phyloP scores from a whole-genome alignment of 2,329 filamentous ascomycete species.

The Paraconiothyrium sp. region DNA sequence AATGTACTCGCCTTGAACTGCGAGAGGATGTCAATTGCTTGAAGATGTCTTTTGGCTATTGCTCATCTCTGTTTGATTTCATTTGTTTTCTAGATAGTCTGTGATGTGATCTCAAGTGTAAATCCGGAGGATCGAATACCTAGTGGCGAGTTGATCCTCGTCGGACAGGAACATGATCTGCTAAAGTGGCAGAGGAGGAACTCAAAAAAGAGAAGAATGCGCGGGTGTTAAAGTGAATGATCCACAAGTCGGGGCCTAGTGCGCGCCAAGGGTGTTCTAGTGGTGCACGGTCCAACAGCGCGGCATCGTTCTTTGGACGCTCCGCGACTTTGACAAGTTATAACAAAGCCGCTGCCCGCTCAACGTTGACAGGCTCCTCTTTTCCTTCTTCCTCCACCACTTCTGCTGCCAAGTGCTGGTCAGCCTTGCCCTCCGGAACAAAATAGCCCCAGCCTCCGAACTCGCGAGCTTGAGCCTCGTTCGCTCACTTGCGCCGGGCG shows the following conservation, averaged over 20 bases:
- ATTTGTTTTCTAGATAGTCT: no score
- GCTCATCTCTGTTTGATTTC: no score
- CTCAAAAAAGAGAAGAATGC: no score
- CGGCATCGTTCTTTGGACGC: not conserved
- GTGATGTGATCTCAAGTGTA: no score
- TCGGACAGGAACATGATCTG: no score
- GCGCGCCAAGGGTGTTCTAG: constrained; percentile 1
- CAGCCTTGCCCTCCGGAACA: not conserved
- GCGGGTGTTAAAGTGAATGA: not conserved
- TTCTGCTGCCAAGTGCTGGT: not conserved
- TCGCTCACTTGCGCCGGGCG: constrained; percentile 3
- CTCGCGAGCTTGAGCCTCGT: not conserved
- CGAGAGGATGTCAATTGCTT: no score
- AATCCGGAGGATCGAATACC: no score
- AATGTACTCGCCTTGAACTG: no score
- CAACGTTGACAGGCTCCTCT: not conserved
- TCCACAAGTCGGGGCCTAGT: not conserved
- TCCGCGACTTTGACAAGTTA: constrained; percentile 1
- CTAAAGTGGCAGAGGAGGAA: no score
- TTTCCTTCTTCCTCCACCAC: not conserved
- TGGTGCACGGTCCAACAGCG: not conserved
- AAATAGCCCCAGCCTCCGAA: not conserved
- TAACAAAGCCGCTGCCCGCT: constrained; percentile 13
- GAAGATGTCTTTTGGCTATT: no score
- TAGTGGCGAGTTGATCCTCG: no score